These are phyloP conservation scores for Zygotorulaspora sp. DNA, from an alignment of 805 yeast genomes.

Conservation along the genomic window DNA sequence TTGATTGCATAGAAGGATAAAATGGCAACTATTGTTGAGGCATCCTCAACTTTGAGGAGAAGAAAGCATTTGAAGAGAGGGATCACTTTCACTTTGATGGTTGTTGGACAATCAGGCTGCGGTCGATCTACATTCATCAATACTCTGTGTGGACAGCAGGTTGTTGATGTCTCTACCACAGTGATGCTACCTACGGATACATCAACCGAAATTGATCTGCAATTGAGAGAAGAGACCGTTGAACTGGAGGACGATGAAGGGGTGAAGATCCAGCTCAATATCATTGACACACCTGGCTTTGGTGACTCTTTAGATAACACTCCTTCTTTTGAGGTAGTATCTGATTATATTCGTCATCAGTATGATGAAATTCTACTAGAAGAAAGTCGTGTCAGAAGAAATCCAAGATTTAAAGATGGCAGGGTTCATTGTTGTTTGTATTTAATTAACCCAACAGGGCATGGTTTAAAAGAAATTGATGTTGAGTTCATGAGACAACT, in stretches of 20 bases:
- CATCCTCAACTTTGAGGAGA: slow-evolving; percentile 59
- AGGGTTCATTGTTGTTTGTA: slow-evolving; percentile 73
- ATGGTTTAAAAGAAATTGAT: slow-evolving; percentile 73
- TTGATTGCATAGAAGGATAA: not conserved
- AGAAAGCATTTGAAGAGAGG: slow-evolving; percentile 79
- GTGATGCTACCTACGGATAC: slow-evolving; percentile 50
- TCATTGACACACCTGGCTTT: slow-evolving; percentile 81
- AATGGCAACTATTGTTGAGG: slow-evolving; percentile 47
- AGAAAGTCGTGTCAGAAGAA: slow-evolving; percentile 76
- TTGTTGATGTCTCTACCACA: slow-evolving; percentile 68
- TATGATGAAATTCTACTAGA: slow-evolving; percentile 78
- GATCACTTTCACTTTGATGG: slow-evolving; percentile 79
- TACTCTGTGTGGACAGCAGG: slow-evolving; percentile 83
- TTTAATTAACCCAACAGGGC: slow-evolving; percentile 80
- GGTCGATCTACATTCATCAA: slow-evolving; percentile 93
- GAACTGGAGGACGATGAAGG: slow-evolving; percentile 85
- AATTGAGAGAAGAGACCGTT: slow-evolving; percentile 72
- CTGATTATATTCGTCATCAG: slow-evolving; percentile 77
- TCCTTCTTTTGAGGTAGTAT: slow-evolving; percentile 59
- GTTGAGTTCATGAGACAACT: slow-evolving; percentile 72
- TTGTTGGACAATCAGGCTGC: slow-evolving; percentile 79
- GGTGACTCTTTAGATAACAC: slow-evolving; percentile 71
- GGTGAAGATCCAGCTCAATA: slow-evolving; percentile 67
- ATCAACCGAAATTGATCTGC: slow-evolving; percentile 48
- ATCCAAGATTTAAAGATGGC: slow-evolving; percentile 80